phyloP scores from a whole-genome alignment of 2,329 filamentous ascomycete genomes.

The Trichoderma koningiopsis region DNA sequence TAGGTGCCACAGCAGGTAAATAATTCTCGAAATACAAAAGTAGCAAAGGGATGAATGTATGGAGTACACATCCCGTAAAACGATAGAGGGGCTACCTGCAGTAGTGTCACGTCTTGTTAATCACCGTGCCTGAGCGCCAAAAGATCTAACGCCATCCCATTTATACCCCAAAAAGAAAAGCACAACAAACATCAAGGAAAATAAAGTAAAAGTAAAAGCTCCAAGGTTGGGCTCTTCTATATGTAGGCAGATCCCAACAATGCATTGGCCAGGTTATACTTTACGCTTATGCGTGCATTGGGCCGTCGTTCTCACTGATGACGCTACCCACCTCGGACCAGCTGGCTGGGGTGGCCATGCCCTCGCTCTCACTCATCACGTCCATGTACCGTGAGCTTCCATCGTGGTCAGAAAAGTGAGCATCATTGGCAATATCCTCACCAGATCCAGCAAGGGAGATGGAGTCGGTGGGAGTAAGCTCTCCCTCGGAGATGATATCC shows the following conservation, averaged over 20 bases:
- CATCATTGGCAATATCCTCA: constrained; percentile 51
- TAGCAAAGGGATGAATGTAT: not conserved
- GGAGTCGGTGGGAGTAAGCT: constrained; percentile 62
- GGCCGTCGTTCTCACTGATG: constrained; percentile 57
- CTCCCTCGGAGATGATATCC: constrained; percentile 55
- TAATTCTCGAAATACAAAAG: not conserved
- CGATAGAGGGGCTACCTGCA: constrained; percentile 13
- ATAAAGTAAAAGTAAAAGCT: not conserved
- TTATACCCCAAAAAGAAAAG: constrained; percentile 4
- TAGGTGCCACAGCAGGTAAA: constrained; percentile 1
- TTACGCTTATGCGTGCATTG: constrained; percentile 25
- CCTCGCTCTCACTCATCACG: constrained; percentile 61
- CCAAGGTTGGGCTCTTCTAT: not conserved
- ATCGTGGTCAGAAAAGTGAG: constrained; percentile 41
- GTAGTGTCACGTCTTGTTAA: constrained; percentile 12
- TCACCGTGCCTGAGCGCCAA: constrained; percentile 3
- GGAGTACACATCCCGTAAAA: constrained; percentile 13
- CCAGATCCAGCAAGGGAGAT: constrained; percentile 56
- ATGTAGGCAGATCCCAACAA: not conserved
- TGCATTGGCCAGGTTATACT: not conserved
- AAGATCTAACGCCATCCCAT: constrained; percentile 25
- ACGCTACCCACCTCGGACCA: constrained; percentile 69
- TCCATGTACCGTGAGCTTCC: constrained; percentile 50
- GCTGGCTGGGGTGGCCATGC: constrained; percentile 61
- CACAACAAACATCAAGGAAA: not conserved